Base-by-base conservation (phyloP, 1,139 yeast genomes). In the Arxiozyma heterogenica region DNA sequence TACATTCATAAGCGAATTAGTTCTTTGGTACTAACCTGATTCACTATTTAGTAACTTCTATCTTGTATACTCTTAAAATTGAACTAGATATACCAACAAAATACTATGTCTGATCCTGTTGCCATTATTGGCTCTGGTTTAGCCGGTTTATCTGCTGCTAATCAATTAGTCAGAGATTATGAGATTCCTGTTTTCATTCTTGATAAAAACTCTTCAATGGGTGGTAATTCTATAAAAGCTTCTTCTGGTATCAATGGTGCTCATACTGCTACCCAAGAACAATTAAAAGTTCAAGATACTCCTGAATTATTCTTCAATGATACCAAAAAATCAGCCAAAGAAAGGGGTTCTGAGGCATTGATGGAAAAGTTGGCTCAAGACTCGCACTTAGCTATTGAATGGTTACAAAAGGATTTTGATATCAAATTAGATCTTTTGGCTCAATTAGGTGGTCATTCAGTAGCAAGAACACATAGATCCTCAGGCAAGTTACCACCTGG, bases 171-270 rank as follows among this genome's bases (percentile, higher is more conserved):
- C 54, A 72, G 76, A 54, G 73, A 82, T 51, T 57, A 64, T 52
- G 64, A 66, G 79, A 83, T 52, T 73, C 85, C 63, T 71, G 81
- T 84, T 18, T 68, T 84, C 0, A 63, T 85, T 20, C 62, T 85
- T 22, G 91, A 85, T 58, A 84, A 84, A 62, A 81, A 79, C 52
- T 76, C 81, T 17, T 79, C 80, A 60, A 72, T 84, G 45, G 87
- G 91, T 54, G 95, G 95, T 4, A 86, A 86, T 64, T 83, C 91
- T 44, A 83, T 86, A 30, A 84, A 85, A 67, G 95, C 95, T 1
- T 84, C 91, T 0, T 81, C 88, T 22, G 95, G 95, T 25, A 86
- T 87, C 61, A 86, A 85, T 67, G 95, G 93, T 21, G 82, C 88
- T 0, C 72, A 77, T 42, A 83, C 94, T 0, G 65, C 78, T 21